A percentile compares a stretch with the other conserved stretches of the same genome.
These are phyloP conservation scores for Phytophthora litchii DNA, from an alignment of 352 stramenopile genomes.

Conservation along the genomic window DNA sequence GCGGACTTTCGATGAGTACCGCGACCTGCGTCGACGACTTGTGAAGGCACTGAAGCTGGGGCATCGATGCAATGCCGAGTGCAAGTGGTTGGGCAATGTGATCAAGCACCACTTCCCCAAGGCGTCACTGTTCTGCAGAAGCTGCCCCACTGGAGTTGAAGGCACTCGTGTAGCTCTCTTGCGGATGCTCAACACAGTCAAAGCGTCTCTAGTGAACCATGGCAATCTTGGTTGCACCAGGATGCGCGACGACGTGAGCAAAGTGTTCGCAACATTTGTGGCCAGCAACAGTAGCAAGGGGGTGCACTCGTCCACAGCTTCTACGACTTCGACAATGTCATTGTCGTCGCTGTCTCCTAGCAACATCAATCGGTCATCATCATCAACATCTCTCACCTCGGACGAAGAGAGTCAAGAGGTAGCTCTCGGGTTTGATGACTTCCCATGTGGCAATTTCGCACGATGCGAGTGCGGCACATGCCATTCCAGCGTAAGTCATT, in stretches of 20 bases:
- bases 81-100: slow-evolving; percentile 61
- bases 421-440: slow-evolving; percentile 26
- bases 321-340: slow-evolving; percentile 6
- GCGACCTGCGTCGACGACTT: slow-evolving; percentile 42
- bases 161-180: slow-evolving; percentile 33
- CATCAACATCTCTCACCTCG: slow-evolving; percentile 25
- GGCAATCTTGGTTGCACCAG: slow-evolving; percentile 38
- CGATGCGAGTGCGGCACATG: slow-evolving; percentile 28
- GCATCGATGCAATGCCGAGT: slow-evolving; percentile 63
- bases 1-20: slow-evolving; percentile 49
- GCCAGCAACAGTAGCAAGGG: slow-evolving; percentile 18
- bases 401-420: slow-evolving; percentile 32
- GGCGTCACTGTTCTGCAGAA: slow-evolving; percentile 38
- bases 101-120: slow-evolving; percentile 62
- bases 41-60: slow-evolving; percentile 48
- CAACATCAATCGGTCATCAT: slow-evolving; percentile 20
- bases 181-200: slow-evolving; percentile 41
- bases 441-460: slow-evolving; percentile 23
- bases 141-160: slow-evolving; percentile 33
- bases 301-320: slow-evolving; percentile 5
- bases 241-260: slow-evolving; percentile 38
- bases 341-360: slow-evolving; percentile 26
- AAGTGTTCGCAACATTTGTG: slow-evolving; percentile 37
- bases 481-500: slow-evolving; percentile 17
- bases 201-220: slow-evolving; percentile 42